These are phyloP conservation scores for Ceratobasidium sp. DNA, from an alignment of 1,284 basidiomycete genomes.

Conservation along the genomic window DNA sequence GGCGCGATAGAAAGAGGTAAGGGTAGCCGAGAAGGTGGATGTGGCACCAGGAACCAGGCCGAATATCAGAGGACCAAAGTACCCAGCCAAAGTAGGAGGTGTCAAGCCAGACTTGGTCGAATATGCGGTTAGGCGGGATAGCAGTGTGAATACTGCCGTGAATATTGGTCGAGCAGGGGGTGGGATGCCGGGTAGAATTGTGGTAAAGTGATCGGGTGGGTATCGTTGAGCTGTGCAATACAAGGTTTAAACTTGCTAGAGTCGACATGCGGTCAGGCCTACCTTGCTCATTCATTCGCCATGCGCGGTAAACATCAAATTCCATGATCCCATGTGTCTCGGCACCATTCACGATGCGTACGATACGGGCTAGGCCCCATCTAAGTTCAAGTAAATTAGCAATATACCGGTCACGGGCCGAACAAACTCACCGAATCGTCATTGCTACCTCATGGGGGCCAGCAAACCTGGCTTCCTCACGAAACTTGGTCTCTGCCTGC, in stretches of 20 bases:
- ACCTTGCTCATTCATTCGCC: conserved; percentile 79
- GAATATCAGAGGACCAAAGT: conserved; percentile 86
- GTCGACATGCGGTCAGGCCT: conserved; percentile 46
- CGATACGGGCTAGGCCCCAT: conserved; percentile 79
- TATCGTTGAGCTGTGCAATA: conserved; percentile 41
- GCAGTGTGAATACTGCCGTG: conserved; percentile 70
- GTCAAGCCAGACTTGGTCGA: conserved; percentile 80
- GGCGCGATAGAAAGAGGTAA: conserved; percentile 77
- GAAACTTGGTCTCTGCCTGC: conserved; percentile 66
- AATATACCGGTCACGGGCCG: neutral
- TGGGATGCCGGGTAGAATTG: conserved; percentile 61
- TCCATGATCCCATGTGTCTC: conserved; percentile 74
- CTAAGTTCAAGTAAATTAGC: conserved; percentile 58
- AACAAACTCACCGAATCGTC: conserved; percentile 47
- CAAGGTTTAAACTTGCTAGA: conserved; percentile 10
- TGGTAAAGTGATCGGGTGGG: conserved; percentile 44
- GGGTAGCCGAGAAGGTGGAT: conserved; percentile 71
- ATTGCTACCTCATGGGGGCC: conserved; percentile 84
- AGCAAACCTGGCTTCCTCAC: conserved; percentile 79
- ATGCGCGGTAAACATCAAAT: conserved; percentile 78
- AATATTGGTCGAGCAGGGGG: conserved; percentile 65
- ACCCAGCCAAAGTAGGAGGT: conserved; percentile 79
- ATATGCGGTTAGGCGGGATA: conserved; percentile 79
- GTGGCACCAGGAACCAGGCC: conserved; percentile 65
- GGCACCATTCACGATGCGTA: conserved; percentile 66